Evolutionary conservation across 2,329 filamentous ascomycete species (phyloP), one percentile per base, ranked within the genome.

Genomic region (Aspergillus hiratsukae): DNA sequence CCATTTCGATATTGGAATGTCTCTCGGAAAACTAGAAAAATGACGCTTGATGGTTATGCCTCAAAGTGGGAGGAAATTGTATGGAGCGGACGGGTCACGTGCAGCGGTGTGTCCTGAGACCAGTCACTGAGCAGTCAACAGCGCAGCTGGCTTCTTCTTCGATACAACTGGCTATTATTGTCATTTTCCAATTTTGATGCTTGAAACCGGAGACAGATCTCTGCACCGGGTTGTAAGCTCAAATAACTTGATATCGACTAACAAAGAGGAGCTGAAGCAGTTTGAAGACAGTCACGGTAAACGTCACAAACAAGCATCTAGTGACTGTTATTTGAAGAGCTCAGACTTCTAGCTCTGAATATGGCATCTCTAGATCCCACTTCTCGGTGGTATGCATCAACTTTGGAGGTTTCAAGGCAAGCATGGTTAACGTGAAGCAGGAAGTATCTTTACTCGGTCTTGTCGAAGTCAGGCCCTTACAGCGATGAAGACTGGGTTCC

Each of bases 381-480:
- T 19, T 45, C 56, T 55, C 62, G 63, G 58, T 68, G 61, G 60
- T 64, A 41, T 50, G 41, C 11, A 27, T 35, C 2, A 17, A 11
- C 4, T 8, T 29, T 35, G 27, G 25, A 35, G n/a, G 4, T 7
- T 17, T 25, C 3, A 35, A 54, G 10, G 7, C 31, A 7, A 37
- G 19, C 49, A n/a, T 53, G 59, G 48, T 57, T 69, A 14, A 71
- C 48, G 43, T 27, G 23, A 27, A 11, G 29, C 60, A 95, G 91
- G 91, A 87, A 85, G 73, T 87, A 96, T 72, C 83, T 97, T 56
- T 86, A 97, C 75, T 87, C 83, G 60, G 86, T 97, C 62, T 83
- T 96, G 55, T 86, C 82, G 57, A 87, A 86, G 31, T 78, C 82
- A 3, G 93, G 94, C 1, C 91, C 94, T 1, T 96, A 90, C 72